phyloP scores from a whole-genome alignment of 192 early-diverging fungal species.

The Funneliformis mosseae region DNA sequence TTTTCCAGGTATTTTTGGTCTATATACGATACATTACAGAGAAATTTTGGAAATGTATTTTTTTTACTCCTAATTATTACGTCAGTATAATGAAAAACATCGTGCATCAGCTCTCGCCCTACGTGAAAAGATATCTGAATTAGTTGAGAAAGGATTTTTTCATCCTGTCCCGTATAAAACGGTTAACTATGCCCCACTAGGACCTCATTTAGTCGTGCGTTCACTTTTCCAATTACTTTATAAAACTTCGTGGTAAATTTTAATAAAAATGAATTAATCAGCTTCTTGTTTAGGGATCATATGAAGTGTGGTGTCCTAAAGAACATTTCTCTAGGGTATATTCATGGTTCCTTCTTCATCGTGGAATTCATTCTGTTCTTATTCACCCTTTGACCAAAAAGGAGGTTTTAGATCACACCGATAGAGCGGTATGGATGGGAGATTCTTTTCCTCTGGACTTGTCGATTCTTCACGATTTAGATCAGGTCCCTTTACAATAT shows the following conservation, averaged over 20 bases:
- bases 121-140: conserved; percentile 46
- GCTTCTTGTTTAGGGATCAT: conserved; percentile 37
- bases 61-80: neutral
- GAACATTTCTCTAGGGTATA: conserved; percentile 62
- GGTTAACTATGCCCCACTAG: conserved; percentile 49
- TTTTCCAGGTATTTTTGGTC: conserved; percentile 39
- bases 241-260: neutral
- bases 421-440: conserved; percentile 63
- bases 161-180: conserved; percentile 52
- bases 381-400: conserved; percentile 64
- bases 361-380: conserved; percentile 52
- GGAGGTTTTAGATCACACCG: conserved; percentile 57
- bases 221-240: neutral
- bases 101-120: conserved; percentile 40
- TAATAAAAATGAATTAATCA: neutral
- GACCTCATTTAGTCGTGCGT: conserved; percentile 62
- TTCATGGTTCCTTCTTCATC: conserved; percentile 56
- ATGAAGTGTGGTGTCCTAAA: conserved; percentile 66
- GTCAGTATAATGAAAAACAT: conserved; percentile 47
- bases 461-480: conserved; percentile 36
- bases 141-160: conserved; percentile 54
- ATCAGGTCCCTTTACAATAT: conserved; percentile 59
- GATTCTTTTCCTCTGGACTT: conserved; percentile 53
- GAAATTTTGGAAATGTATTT: neutral
- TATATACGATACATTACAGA: neutral